Base-by-base conservation (phyloP, 2,329 filamentous ascomycete genomes). In the Clonostachys chloroleuca region DNA sequence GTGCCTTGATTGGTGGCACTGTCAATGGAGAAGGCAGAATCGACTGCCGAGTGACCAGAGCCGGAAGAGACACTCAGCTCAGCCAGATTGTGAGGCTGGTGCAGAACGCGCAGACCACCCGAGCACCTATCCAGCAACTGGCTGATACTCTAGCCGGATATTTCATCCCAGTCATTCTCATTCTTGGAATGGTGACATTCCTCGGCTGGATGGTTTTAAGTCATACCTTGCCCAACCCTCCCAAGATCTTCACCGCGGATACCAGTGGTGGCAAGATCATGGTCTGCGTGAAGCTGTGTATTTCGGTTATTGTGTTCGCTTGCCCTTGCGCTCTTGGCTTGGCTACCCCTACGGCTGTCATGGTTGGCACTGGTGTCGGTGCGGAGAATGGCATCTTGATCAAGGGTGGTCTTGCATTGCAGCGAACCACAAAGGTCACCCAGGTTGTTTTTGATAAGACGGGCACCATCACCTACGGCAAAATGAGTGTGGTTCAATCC, bases 41-140 rank as follows among this genome's bases (percentile, higher is more conserved):
- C 37, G 94, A 97, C 64, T 94, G 97, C 66, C 84, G 88, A 40
- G 94, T 99, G 49, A 95, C 89, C 5, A 83, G 92, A 56, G 92
- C 92, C 35, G 94, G 94, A 43, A 87, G 92, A 52, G 92, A 99
- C 61, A 99, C 94, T 1, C 92, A 97, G 64, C 84, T 99, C 47
- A 96, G 91, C 67, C 94, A 97, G 67, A 99, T 99, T 54, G 94
- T 99, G 52, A 94, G 92, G 66, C 80, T 97, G n/a, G 94, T 99
- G 0, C 94, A 99, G 66, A 90, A 96, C 63, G 94, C 94, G 4
- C 94, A 99, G 66, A 97, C 92, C 3, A 92, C 84, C 45, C 83
- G 94, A 37, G 94, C 94, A 8, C 94, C 94, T 0, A 99, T 99
- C 50, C 94, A 99, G 65, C 83, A 89, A 41, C 81, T 97, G 61